Conservation (phyloP, 345 rosid species). For the Melaleuca alternifolia region DNA sequence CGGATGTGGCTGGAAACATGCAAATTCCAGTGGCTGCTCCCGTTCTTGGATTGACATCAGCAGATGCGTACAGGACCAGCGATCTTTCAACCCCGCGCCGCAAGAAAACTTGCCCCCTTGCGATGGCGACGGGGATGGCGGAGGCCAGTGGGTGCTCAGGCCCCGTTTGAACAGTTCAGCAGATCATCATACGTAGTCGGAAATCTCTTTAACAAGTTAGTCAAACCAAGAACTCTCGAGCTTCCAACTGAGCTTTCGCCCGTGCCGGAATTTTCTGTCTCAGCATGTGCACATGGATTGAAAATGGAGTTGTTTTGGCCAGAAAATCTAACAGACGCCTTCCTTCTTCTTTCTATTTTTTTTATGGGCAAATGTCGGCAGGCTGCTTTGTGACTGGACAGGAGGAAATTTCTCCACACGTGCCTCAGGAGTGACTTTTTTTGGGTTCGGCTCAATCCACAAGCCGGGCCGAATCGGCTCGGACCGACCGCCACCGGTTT, state of each 20-base stretch:
- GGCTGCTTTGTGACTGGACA: not conserved
- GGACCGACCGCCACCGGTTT: not conserved
- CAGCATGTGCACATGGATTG: not conserved
- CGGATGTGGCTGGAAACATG: not conserved
- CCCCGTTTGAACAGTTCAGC: not conserved
- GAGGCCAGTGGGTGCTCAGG: not conserved
- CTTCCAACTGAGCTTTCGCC: not conserved
- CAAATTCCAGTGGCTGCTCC: not conserved
- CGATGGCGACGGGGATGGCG: not conserved
- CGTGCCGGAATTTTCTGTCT: not conserved
- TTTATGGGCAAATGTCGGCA: not conserved
- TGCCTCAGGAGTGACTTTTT: not conserved
- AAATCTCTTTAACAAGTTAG: not conserved
- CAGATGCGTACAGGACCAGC: not conserved
- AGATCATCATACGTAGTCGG: not conserved
- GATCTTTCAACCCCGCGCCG: not conserved
- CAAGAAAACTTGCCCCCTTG: not conserved
- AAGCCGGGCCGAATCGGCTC: not conserved
- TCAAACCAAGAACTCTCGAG: not conserved
- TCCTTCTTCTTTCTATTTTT: fast-evolving
- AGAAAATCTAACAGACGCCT: too few species aligned
- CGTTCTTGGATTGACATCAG: not conserved
- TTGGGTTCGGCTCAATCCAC: not conserved
- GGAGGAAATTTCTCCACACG: not conserved
- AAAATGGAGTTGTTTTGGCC: not conserved